phyloP scores from a whole-genome alignment of 225 moss, liverwort and hornwort species.

The Pleurozium schreberi region DNA sequence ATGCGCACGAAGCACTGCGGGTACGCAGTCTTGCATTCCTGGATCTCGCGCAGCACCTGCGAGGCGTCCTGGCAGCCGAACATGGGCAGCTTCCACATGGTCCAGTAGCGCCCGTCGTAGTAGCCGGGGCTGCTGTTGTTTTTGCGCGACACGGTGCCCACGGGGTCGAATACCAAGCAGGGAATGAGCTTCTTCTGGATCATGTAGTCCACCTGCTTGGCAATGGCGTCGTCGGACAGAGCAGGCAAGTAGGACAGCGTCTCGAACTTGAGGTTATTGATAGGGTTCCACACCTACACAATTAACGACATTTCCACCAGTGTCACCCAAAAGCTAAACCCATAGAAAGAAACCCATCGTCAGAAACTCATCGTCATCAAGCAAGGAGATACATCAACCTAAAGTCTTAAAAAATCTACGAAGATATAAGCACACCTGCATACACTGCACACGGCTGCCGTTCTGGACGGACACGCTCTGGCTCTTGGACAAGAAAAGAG shows the following conservation, averaged over 20 bases:
- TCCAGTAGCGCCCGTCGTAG: slow-evolving; percentile 14
- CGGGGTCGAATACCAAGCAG: slow-evolving; percentile 33
- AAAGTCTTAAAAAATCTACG: background rate
- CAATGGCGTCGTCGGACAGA: slow-evolving; percentile 2
- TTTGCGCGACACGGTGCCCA: background rate
- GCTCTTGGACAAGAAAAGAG: background rate
- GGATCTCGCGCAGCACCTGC: slow-evolving; percentile 35
- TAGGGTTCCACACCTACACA: background rate
- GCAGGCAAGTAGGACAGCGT: slow-evolving; percentile 24
- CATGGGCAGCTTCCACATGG: slow-evolving; percentile 65
- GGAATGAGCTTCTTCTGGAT: slow-evolving; percentile 7
- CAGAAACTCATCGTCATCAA: background rate
- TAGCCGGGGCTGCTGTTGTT: slow-evolving; percentile 1
- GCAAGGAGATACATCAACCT: background rate
- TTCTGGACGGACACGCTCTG: background rate
- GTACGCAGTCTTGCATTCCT: slow-evolving; percentile 6
- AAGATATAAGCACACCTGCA: background rate
- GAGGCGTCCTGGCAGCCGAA: slow-evolving; percentile 41
- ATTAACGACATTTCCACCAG: background rate
- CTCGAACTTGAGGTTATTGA: slow-evolving; percentile 11
- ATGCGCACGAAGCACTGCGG: background rate
- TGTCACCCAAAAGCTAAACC: background rate
- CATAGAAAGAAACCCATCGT: background rate
- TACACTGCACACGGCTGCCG: background rate
- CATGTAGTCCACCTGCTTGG: slow-evolving; percentile 37